Base-by-base conservation (phyloP, 1,284 basidiomycete species). In the Cutaneotrichosporon cyanovorans region DNA sequence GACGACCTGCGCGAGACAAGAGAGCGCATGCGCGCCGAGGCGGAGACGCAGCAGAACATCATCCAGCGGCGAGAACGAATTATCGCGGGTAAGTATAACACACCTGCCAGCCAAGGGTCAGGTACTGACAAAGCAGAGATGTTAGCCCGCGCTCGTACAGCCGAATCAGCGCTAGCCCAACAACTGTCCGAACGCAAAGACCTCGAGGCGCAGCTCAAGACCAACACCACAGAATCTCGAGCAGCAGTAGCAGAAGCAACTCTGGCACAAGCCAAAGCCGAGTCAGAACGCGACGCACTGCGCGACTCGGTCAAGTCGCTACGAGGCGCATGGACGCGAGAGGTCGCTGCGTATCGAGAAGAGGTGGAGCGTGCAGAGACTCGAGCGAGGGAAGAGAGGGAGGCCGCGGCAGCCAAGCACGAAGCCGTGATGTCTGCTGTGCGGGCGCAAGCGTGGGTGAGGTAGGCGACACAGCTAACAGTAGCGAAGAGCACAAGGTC, bases 1-100 rank as follows among this genome's bases (percentile, higher is more conserved):
- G 70, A 70, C 38, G 69, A 69, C 52, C 53, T 70, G 25, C 64
- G 66, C 40, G 69, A 71, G 44, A 68, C 66, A 3, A 60, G 62
- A 38, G 68, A 68, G 31, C 52, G 70, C 34, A 64, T 66, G 59
- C 50, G 67, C n/a, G 53, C 57, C 14, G 67, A 72, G 46, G 59
- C 58, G 25, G 69, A 72, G 23, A 57, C 63, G 2, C 44, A 68
- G 39, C 63, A 69, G 42, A 68, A 68, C 36, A 62, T 69, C 18
- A 65, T 71, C 21, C 50, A 56, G 2, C 46, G 70, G 23, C 69
- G 69, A 40, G 69, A 72, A 48, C 55, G 69, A 0, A 48, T 70
- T 20, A 51, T 69, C 14, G 56, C 64, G 42, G 68, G 68, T 66
- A 16, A 42, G 59, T 51, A 36, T 23, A 15, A 30, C n/a, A n/a